These are phyloP conservation scores for Talaromyces sp. DNA, from an alignment of 2,329 filamentous ascomycete genomes.

Conservation along the genomic window DNA sequence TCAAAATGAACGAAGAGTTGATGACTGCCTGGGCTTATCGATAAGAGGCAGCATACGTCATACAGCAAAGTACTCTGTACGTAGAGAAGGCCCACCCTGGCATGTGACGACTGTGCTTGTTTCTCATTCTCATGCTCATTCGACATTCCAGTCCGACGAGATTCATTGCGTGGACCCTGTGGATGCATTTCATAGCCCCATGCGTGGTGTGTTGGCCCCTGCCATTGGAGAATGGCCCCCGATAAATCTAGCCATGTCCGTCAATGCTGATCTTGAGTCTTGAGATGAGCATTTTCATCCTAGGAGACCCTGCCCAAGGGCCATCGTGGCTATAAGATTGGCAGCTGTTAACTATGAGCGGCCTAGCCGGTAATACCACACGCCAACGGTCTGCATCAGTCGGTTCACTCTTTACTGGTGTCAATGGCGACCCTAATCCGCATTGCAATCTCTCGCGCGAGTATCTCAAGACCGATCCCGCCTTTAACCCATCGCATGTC, in stretches of 20 bases:
- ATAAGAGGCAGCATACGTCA: slow-evolving; percentile 1
- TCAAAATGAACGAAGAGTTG: neutral
- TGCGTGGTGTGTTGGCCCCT: neutral
- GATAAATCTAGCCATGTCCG: neutral
- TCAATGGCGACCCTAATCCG: neutral
- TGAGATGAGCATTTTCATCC: neutral
- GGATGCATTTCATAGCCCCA: neutral
- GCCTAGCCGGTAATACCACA: neutral
- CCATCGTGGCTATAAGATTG: neutral
- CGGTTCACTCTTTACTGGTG: neutral
- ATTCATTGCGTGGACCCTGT: neutral
- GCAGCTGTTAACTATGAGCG: neutral
- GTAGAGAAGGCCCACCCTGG: neutral
- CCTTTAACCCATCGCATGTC: slow-evolving; percentile 32
- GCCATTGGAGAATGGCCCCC: neutral
- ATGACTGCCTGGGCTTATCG: neutral
- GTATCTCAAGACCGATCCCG: slow-evolving; percentile 26
- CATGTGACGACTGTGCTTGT: neutral
- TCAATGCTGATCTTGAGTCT: neutral
- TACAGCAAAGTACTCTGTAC: neutral
- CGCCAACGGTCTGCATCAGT: slow-evolving; percentile 1
- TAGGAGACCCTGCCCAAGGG: neutral
- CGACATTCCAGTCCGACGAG: neutral
- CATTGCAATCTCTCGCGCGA: slow-evolving; percentile 10
- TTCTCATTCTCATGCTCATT: too few species aligned